A percentile compares a stretch with the other conserved stretches of the same genome.
phyloP scores from a whole-genome alignment of 2,329 filamentous ascomycete species.

The Lachnellula arida region DNA sequence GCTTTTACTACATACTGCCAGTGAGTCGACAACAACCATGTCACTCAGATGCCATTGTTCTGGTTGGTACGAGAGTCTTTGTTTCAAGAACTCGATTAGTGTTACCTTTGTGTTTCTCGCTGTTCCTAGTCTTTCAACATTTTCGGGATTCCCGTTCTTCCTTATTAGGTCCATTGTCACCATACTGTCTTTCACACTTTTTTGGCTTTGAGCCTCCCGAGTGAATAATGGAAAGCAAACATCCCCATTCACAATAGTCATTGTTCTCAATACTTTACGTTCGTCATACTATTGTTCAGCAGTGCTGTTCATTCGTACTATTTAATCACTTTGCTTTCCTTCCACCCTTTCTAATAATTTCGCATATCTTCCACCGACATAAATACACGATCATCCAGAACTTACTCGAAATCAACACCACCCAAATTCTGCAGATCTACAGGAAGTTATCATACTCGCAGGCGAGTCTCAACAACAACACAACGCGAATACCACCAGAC shows the following conservation, averaged over 20 bases:
- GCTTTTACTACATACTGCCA: background rate
- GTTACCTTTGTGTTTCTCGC: slow-evolving; percentile 4
- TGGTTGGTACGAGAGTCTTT: slow-evolving; percentile 13
- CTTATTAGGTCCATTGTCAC: slow-evolving; percentile 13
- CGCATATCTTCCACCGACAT: background rate
- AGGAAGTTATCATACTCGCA: slow-evolving; percentile 11
- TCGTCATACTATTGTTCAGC: slow-evolving; percentile 14
- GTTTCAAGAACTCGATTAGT: slow-evolving; percentile 17
- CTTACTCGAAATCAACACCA: background rate
- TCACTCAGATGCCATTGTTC: slow-evolving; percentile 9
- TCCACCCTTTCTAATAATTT: background rate
- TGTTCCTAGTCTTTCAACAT: slow-evolving; percentile 7
- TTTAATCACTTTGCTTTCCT: slow-evolving; percentile 1
- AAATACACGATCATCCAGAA: background rate
- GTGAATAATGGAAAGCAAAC: slow-evolving; percentile 20
- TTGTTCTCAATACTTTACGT: slow-evolving; percentile 17
- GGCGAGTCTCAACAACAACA: slow-evolving; percentile 13
- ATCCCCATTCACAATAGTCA: slow-evolving; percentile 15
- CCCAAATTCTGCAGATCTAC: background rate
- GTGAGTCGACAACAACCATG: slow-evolving; percentile 6
- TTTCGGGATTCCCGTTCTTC: slow-evolving; percentile 14
- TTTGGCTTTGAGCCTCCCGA: background rate
- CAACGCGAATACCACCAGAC: slow-evolving; percentile 7
- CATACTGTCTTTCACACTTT: background rate
- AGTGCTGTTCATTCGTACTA: slow-evolving; percentile 9